Evolutionary conservation across 1,139 yeast species (phyloP).

Genomic region (Saccharomycopsis crataegensis): DNA sequence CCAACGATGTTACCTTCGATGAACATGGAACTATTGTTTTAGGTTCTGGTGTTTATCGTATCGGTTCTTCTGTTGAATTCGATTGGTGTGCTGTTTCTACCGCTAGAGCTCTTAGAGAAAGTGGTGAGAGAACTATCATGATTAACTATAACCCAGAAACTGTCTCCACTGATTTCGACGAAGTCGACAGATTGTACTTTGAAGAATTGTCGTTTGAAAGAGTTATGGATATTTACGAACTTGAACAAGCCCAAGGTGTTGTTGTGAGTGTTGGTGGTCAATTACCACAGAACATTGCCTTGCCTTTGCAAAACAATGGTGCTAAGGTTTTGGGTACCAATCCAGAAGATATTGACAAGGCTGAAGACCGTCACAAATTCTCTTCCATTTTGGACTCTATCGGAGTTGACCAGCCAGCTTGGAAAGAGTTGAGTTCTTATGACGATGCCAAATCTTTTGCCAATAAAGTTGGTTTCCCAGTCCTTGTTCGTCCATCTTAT

Average conservation of each 20-base stretch:
- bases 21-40: conserved; percentile 91
- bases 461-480: conserved; percentile 84
- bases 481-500: conserved; percentile 93
- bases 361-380: conserved; percentile 97
- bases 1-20: conserved; percentile 75
- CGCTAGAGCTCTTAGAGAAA: conserved; percentile 84
- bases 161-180: conserved; percentile 96
- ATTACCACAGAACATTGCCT: conserved; percentile 93
- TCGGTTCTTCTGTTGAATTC: conserved; percentile 96
- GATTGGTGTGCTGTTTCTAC: conserved; percentile 99
- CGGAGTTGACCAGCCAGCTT: conserved; percentile 90
- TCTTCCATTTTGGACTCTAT: conserved; percentile 89
- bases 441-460: conserved; percentile 85
- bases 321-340: conserved; percentile 89
- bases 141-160: conserved; percentile 98
- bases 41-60: conserved; percentile 98
- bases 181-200: conserved; percentile 93
- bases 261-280: conserved; percentile 98
- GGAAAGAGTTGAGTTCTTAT: conserved; percentile 90
- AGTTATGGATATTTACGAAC: conserved; percentile 93
- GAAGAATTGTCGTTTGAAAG: conserved; percentile 94
- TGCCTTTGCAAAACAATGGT: conserved; percentile 71
- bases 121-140: conserved; percentile 90
- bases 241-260: conserved; percentile 83
- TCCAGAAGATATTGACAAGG: conserved; percentile 92